A percentile compares a stretch with the other conserved stretches of the same genome.
Evolutionary conservation across 1,284 basidiomycete species (phyloP).

Genomic region (Malassezia restricta): DNA sequence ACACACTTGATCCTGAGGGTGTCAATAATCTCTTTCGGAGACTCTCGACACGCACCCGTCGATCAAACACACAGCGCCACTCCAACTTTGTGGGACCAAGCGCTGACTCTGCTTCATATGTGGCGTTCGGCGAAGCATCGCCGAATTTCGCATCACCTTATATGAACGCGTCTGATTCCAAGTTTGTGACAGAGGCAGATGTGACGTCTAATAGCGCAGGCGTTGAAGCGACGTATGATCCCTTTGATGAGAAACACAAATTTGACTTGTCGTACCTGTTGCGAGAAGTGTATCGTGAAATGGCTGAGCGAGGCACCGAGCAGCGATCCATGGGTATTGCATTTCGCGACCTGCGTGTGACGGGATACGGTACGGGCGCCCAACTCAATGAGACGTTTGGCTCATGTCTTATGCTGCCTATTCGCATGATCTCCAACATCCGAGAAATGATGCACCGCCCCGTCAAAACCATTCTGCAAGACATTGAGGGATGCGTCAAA

Average conservation of each 20-base stretch:
- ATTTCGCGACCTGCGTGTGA: conserved; percentile 28
- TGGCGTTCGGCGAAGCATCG: background rate
- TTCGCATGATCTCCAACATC: conserved; percentile 20
- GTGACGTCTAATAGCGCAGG: background rate
- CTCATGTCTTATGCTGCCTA: conserved; percentile 21
- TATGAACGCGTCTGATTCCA: background rate
- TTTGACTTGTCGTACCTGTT: conserved; percentile 46
- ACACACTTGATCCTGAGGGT: conserved; percentile 10
- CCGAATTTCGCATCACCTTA: background rate
- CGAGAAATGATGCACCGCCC: conserved; percentile 23
- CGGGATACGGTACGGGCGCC: conserved; percentile 28
- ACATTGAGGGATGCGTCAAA: conserved; percentile 43
- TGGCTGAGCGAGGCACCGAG: conserved; percentile 29
- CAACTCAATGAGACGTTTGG: conserved; percentile 24
- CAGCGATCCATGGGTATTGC: conserved; percentile 27
- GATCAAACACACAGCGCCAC: background rate
- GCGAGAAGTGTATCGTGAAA: conserved; percentile 27
- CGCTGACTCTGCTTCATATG: background rate
- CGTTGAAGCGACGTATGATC: conserved; percentile 12
- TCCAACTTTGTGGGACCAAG: background rate
- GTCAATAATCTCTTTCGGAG: conserved; percentile 1
- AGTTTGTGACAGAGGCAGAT: background rate
- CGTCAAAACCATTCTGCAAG: conserved; percentile 28
- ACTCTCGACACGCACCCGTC: background rate
- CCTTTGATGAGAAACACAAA: conserved; percentile 36